Percentiles rank a stretch among this genome's conserved stretches.
Conservation (phyloP, 345 rosid genomes). For the Gossypium rotundifolium region DNA sequence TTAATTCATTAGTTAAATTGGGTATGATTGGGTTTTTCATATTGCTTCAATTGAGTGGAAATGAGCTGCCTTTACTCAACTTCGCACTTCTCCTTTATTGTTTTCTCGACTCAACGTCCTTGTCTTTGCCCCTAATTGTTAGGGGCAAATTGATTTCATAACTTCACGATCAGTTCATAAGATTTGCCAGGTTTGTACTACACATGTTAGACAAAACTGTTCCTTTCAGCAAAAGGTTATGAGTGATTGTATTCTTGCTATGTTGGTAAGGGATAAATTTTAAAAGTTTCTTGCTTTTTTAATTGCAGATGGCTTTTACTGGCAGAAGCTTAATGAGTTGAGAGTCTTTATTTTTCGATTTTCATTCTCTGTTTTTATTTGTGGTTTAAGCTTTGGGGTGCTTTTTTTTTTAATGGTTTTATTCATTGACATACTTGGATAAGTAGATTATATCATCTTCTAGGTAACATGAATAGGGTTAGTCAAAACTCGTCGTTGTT, state of each 20-base stretch:
- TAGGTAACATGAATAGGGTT: constrained; percentile 36
- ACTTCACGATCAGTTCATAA: not conserved
- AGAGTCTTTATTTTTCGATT: not conserved
- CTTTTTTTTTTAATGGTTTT: not conserved
- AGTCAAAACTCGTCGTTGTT: constrained; percentile 21
- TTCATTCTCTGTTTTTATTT: not conserved
- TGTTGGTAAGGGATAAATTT: not conserved
- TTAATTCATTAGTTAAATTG: not conserved
- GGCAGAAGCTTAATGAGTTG: not conserved
- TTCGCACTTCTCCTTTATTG: not conserved
- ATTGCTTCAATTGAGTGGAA: not conserved
- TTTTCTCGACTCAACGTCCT: not conserved
- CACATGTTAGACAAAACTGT: not conserved
- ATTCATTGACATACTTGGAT: not conserved
- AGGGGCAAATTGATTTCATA: not conserved
- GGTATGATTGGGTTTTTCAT: not conserved
- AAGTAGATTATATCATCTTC: not conserved
- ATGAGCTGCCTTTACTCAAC: not conserved
- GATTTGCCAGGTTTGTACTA: not conserved
- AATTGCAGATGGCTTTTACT: not conserved
- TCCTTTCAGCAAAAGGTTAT: not conserved
- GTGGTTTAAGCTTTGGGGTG: not conserved
- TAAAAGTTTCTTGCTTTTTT: not conserved
- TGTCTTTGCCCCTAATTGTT: not conserved
- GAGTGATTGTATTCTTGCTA: not conserved